Evolutionary conservation across 2,329 filamentous ascomycete species (phyloP).

Genomic region (Daldinia sp.): DNA sequence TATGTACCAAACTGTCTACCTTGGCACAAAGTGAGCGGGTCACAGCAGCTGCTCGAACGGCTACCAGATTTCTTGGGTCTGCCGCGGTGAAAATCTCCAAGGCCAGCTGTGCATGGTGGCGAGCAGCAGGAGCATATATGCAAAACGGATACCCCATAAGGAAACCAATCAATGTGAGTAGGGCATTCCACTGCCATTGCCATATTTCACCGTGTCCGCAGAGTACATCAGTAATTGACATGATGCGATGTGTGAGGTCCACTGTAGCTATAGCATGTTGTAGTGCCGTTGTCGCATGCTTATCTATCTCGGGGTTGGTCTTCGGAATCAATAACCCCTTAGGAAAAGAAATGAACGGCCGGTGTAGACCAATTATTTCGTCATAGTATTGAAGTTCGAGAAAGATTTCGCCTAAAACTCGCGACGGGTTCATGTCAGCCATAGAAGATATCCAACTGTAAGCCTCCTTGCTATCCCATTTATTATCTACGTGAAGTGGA

Average conservation of each 20-base stretch:
- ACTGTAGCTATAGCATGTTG: constrained; percentile 30
- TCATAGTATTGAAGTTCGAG: constrained; percentile 33
- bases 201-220: constrained; percentile 31
- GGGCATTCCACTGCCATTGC: constrained; percentile 38
- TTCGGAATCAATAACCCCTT: constrained; percentile 21
- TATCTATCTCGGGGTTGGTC: constrained; percentile 22
- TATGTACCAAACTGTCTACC: constrained; percentile 29
- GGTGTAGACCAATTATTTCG: constrained; percentile 34
- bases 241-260: constrained; percentile 30
- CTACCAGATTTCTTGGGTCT: constrained; percentile 23
- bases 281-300: constrained; percentile 31
- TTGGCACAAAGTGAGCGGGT: constrained; percentile 26
- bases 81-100: constrained; percentile 26
- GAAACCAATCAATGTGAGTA: constrained; percentile 34
- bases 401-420: constrained; percentile 12
- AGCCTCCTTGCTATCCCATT: background rate
- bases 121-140: constrained; percentile 21
- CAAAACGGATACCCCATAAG: constrained; percentile 35
- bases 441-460: constrained; percentile 23
- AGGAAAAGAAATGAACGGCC: constrained; percentile 32
- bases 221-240: constrained; percentile 35
- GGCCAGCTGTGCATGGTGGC: constrained; percentile 25
- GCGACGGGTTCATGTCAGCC: constrained; percentile 19
- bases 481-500: constrained; percentile 22
- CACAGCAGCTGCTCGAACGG: constrained; percentile 22